Evolutionary conservation across 768 basidiomycete species (phyloP).

Genomic region (Kwoniella dejecticola): DNA sequence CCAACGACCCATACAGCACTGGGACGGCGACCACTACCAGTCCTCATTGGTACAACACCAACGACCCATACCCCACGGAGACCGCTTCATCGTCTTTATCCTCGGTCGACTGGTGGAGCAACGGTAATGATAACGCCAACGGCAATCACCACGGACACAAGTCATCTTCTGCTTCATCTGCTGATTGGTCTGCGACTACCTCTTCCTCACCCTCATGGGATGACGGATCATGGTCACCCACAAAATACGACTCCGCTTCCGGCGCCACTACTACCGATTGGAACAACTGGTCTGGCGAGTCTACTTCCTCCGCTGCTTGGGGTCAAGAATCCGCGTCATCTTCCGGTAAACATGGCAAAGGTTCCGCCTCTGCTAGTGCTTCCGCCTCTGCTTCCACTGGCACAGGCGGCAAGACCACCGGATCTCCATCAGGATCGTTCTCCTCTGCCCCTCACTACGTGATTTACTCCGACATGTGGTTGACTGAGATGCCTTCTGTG

Average conservation of each 20-base stretch:
- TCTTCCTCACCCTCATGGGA: conserved; percentile 2
- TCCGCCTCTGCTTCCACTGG: conserved; percentile 6
- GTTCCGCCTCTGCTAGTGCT: conserved; percentile 8
- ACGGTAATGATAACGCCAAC: too few relatives aligned
- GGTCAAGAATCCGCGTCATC: not conserved
- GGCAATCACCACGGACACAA: conserved; percentile 2
- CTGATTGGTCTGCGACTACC: not conserved
- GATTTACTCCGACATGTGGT: conserved; percentile 49
- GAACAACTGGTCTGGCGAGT: conserved; percentile 1
- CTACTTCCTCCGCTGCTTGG: conserved; percentile 6
- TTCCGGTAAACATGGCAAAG: not conserved
- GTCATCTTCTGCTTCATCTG: conserved; percentile 5
- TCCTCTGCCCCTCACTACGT: conserved; percentile 42
- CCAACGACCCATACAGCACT: too few relatives aligned
- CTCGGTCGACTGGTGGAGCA: too few relatives aligned
- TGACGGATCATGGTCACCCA: not conserved
- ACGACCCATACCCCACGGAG: too few relatives aligned
- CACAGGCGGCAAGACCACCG: conserved; percentile 5
- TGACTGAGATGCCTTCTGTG: conserved; percentile 45
- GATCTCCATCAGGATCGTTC: conserved; percentile 8
- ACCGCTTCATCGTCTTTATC: not conserved
- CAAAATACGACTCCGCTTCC: not conserved
- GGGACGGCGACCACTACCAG: too few relatives aligned
- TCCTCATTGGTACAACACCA: too few relatives aligned
- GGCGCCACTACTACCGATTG: not conserved